Evolutionary conservation across 257 asterid species (phyloP), one percentile per base, ranked within the genome.

Genomic region (Fraxinus americana): DNA sequence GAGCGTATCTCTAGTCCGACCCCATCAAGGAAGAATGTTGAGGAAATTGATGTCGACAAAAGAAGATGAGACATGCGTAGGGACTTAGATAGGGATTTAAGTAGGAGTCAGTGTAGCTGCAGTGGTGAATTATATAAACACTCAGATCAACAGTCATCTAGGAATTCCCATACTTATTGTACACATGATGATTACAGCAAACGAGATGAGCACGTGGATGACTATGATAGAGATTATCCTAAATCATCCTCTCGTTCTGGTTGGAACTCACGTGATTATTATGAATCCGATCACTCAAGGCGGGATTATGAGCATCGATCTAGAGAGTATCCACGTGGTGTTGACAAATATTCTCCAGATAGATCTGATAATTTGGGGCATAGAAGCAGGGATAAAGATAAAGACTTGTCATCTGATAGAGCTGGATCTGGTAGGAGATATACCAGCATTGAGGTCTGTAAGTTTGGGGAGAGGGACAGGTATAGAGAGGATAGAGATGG

Each of bases 201-300:
- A 52, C 90, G 87, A 73, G 94, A 85, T 72, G 89, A 86, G 90
- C 79, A 86, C 81, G 82, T 66, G 50, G 90, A 91, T 81, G 94
- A 91, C 82, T 88, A 78, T 78, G 97, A 90, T 67, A 85, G 94
- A 70, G 96, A 91, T 78, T 81, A 90, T 86, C 80, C 92, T 16
- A 89, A 91, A 81, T 57, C 86, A 66, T 83, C 90, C 72, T 85
- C 90, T 82, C 97, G 88, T 80, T 80, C 89, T 77, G 81, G 82
- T 73, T 85, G 89, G 78, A 96, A 87, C 76, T 79, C 91, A 30
- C 90, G 83, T 48, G 89, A 76, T 72, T 74, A 77, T 70, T 54
- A 38, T 82, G 73, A 72, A 77, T 79, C 75, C 50, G 88, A 87
- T 74, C 72, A 82, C 84, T 75, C 84, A 13, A 86, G 90, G 88